Percentiles rank a stretch among this genome's conserved stretches.
These are phyloP conservation scores for Geum urbanum DNA, from an alignment of 306 rosid species.

Conservation along the genomic window DNA sequence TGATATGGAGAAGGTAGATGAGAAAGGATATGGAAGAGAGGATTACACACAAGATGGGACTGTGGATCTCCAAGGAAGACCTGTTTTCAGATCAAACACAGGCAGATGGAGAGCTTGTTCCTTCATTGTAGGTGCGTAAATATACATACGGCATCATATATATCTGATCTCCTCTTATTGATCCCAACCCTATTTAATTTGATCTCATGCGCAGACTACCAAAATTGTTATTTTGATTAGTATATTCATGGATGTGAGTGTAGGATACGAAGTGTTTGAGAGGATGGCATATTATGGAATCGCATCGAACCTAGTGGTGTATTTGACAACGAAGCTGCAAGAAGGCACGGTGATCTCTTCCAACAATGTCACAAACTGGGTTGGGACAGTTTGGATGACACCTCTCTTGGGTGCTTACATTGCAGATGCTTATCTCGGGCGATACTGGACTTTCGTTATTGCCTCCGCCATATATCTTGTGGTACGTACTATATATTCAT, in stretches of 20 bases:
- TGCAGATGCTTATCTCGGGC: constrained; percentile 50
- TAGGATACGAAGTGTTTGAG: constrained; percentile 64
- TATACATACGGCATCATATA: too few relatives aligned
- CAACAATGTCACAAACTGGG: constrained; percentile 58
- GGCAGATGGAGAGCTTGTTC: constrained; percentile 38
- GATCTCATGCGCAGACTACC: not conserved
- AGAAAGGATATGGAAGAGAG: constrained; percentile 19
- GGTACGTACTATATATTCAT: constrained; percentile 32
- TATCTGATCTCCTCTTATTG: too few relatives aligned
- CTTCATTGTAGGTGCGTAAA: constrained; percentile 34
- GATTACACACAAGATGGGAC: constrained; percentile 32
- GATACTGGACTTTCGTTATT: constrained; percentile 49
- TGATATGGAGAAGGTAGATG: constrained; percentile 17
- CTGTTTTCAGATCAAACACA: constrained; percentile 29
- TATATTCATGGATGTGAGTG: not conserved
- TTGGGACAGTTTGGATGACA: constrained; percentile 54
- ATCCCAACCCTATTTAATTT: not conserved
- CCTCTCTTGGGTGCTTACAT: constrained; percentile 50
- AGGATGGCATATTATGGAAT: constrained; percentile 73
- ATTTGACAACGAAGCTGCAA: constrained; percentile 47
- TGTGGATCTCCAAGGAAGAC: constrained; percentile 30
- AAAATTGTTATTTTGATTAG: not conserved
- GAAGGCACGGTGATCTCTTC: constrained; percentile 54
- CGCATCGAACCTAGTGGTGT: constrained; percentile 43
- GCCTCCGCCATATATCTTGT: constrained; percentile 45